Conservation (phyloP, 495 filamentous ascomycete genomes). For the Pyronema omphalodes region DNA sequence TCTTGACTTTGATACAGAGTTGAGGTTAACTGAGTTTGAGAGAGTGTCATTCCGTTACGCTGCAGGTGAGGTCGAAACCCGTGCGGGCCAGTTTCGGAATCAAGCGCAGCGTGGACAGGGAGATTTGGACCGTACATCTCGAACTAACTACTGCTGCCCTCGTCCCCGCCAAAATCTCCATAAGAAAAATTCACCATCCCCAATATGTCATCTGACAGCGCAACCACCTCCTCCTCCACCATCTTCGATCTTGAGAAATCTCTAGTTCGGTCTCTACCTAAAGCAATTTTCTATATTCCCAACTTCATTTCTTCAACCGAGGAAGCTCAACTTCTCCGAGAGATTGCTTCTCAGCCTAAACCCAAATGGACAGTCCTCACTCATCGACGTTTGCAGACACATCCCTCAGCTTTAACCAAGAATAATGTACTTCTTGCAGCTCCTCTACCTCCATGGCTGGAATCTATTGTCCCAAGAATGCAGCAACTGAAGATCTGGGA, state of each 20-base stretch:
- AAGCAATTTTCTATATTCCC: slow-evolving; percentile 65
- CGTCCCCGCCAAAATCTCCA: too few species aligned
- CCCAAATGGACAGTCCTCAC: slow-evolving; percentile 71
- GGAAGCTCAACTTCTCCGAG: slow-evolving; percentile 42
- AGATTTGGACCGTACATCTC: not conserved
- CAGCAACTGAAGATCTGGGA: slow-evolving; percentile 42
- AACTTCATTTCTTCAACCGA: slow-evolving; percentile 68
- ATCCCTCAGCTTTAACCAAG: slow-evolving; percentile 58
- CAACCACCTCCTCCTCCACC: not conserved
- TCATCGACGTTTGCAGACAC: slow-evolving; percentile 75
- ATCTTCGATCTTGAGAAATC: not conserved
- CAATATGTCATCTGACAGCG: not conserved
- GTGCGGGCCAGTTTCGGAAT: too few species aligned
- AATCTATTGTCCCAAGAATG: slow-evolving; percentile 46
- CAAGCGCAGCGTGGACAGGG: not conserved
- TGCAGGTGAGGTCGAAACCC: too few species aligned
- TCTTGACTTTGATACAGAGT: too few species aligned
- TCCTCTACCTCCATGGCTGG: slow-evolving; percentile 61
- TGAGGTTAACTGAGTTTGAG: too few species aligned
- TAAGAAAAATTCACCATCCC: too few species aligned
- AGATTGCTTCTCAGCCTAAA: slow-evolving; percentile 43
- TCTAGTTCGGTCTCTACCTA: slow-evolving; percentile 31
- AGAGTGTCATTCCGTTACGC: too few species aligned
- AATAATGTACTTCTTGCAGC: slow-evolving; percentile 52
- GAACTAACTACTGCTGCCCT: too few species aligned